These are phyloP conservation scores for Spiromastix sp. DNA, from an alignment of 2,329 filamentous ascomycete species.

Conservation along the genomic window DNA sequence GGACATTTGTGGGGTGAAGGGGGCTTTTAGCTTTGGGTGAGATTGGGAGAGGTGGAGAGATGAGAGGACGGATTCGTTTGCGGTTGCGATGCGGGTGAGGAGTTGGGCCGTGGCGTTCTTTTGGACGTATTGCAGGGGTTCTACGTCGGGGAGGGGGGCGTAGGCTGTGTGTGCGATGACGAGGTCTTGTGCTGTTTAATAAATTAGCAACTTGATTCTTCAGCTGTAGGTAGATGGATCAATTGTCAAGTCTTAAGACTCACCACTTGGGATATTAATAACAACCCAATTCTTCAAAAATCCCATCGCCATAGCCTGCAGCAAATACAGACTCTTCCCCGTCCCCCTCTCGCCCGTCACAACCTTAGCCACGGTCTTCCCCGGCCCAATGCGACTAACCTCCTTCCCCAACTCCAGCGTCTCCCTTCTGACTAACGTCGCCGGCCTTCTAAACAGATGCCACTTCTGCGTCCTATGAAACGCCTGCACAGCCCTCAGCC, in stretches of 20 bases:
- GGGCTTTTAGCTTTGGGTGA: constrained; percentile 50
- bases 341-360: constrained; percentile 62
- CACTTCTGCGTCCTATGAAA: constrained; percentile 89
- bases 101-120: constrained; percentile 65
- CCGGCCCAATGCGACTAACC: constrained; percentile 46
- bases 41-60: constrained; percentile 39
- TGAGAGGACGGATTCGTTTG: constrained; percentile 58
- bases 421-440: constrained; percentile 67
- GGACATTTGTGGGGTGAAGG: constrained; percentile 47
- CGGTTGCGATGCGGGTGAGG: constrained; percentile 59
- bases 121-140: constrained; percentile 58
- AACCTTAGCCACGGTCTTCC: constrained; percentile 45
- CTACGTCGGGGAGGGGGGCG: constrained; percentile 50
- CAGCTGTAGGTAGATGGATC: too few species aligned
- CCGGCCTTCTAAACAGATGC: constrained; percentile 74
- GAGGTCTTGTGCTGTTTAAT: constrained; percentile 59
- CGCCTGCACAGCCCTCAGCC: constrained; percentile 70
- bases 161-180: constrained; percentile 75
- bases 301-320: constrained; percentile 75
- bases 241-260: constrained; percentile 20
- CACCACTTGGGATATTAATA: constrained; percentile 81
- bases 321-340: constrained; percentile 77
- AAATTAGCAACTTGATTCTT: too few species aligned
- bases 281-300: constrained; percentile 81
- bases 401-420: constrained; percentile 59